Conservation (phyloP, 768 basidiomycete species). For the Suillus luteus region DNA sequence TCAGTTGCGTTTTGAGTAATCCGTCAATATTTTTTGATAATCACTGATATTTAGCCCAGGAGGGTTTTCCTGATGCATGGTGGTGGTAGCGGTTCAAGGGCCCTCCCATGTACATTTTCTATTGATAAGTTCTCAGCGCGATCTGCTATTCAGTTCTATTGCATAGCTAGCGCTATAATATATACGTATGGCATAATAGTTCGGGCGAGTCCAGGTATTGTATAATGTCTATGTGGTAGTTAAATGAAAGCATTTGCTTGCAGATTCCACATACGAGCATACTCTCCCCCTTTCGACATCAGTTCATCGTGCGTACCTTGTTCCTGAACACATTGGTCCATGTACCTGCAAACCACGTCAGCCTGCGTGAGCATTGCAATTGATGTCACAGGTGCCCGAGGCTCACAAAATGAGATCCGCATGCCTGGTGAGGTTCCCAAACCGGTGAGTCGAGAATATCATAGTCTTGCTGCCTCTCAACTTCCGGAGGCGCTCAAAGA, state of each 20-base stretch:
- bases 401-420: slow-evolving; percentile 69
- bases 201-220: no score
- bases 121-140: no score
- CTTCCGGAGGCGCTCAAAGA: slow-evolving; percentile 70
- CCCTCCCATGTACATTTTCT: no score
- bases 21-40: background rate
- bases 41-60: background rate
- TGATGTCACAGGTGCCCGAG: no score
- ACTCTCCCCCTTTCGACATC: slow-evolving; percentile 57
- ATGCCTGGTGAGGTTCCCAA: slow-evolving; percentile 68
- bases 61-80: no score
- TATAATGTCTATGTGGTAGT: background rate
- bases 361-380: background rate
- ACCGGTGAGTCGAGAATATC: slow-evolving; percentile 70
- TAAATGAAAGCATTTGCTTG: slow-evolving; percentile 70
- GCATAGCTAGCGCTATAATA: no score
- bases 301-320: slow-evolving; percentile 66
- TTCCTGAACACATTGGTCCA: slow-evolving; percentile 67
- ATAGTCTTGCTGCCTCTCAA: slow-evolving; percentile 77
- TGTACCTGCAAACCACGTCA: slow-evolving; percentile 49
- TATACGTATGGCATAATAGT: no score
- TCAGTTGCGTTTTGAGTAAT: background rate
- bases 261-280: slow-evolving; percentile 71
- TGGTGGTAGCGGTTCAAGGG: no score
- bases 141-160: no score